Conservation (phyloP, 169 alveolate species). For the Babesia bovis region DNA sequence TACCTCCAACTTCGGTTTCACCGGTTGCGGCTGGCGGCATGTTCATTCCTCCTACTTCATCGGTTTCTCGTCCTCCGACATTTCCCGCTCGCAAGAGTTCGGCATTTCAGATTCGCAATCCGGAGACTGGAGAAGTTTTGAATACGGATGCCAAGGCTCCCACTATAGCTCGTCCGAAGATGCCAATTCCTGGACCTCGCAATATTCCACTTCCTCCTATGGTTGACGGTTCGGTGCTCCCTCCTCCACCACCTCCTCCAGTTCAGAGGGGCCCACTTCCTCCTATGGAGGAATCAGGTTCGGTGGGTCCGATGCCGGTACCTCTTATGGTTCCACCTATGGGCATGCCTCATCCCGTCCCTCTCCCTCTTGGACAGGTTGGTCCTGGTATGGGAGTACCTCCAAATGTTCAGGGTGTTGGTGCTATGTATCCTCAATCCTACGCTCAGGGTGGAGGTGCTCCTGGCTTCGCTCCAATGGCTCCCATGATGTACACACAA, state of each 20-base stretch:
- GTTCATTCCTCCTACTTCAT: not conserved
- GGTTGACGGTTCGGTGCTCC: not conserved
- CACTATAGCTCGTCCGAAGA: conserved; percentile 4
- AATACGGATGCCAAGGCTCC: conserved; percentile 28
- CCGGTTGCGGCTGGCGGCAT: not conserved
- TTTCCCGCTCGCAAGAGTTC: conserved; percentile 46
- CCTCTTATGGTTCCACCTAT: conserved; percentile 8
- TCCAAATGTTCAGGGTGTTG: not conserved
- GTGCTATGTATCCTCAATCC: not conserved
- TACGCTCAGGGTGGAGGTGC: conserved; percentile 1
- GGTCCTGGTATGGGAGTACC: not conserved
- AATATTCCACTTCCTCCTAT: not conserved
- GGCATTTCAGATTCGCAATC: conserved; percentile 56
- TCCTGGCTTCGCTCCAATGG: conserved; percentile 7
- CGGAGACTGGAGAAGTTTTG: conserved; percentile 61
- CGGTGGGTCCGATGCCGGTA: not conserved
- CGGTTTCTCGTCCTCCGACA: not conserved
- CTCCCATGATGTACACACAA: conserved; percentile 14
- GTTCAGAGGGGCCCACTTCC: not conserved
- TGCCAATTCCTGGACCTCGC: not conserved
- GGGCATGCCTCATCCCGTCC: not conserved
- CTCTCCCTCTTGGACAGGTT: conserved; percentile 1
- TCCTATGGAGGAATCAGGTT: not conserved
- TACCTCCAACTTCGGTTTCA: not conserved
- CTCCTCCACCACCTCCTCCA: not conserved